Percentiles rank a stretch among this genome's conserved stretches.
These are phyloP conservation scores for Calonectria honghensis DNA, from an alignment of 2,329 filamentous ascomycete genomes.

Conservation along the genomic window DNA sequence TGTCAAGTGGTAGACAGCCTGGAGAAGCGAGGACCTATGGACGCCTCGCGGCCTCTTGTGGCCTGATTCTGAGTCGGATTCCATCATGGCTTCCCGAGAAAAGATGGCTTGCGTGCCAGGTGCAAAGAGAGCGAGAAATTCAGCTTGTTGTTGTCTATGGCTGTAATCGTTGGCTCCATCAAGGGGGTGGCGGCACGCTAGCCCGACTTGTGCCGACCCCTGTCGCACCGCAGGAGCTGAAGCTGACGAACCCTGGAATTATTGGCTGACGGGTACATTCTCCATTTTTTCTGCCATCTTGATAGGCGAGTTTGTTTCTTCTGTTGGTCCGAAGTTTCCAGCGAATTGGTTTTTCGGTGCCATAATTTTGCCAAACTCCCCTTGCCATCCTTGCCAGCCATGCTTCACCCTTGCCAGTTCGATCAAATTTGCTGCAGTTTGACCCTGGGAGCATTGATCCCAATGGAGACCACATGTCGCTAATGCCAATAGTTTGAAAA, in stretches of 20 bases:
- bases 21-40: background rate
- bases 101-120: background rate
- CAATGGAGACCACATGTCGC: background rate
- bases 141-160: no score
- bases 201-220: background rate
- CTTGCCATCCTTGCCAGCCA: background rate
- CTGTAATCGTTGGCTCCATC: background rate
- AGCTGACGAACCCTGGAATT: background rate
- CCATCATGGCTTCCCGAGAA: background rate
- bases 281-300: background rate
- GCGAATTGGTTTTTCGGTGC: background rate
- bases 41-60: background rate
- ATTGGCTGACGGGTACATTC: background rate
- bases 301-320: background rate
- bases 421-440: no score
- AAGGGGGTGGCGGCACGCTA: background rate
- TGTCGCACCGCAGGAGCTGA: background rate
- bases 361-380: background rate
- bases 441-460: no score
- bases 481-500: background rate
- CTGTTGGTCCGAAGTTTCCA: background rate
- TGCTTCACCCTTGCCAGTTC: background rate
- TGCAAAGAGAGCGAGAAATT: background rate
- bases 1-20: background rate
- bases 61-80: slow-evolving; percentile 1